Conservation (phyloP, 768 basidiomycete genomes). For the Candolleomyces eurysporus region DNA sequence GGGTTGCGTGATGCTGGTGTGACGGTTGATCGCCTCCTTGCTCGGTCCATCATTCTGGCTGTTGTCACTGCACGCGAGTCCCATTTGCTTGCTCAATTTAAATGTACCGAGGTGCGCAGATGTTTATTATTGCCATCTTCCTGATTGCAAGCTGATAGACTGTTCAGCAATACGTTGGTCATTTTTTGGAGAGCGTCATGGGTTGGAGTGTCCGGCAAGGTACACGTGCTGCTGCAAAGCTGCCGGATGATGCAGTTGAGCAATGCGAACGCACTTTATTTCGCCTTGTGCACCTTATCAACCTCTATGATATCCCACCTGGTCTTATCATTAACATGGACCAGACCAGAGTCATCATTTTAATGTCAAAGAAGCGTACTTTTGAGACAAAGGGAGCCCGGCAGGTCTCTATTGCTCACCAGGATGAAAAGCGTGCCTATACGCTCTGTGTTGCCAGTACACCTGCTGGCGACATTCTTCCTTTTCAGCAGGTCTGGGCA, state of each 20-base stretch:
- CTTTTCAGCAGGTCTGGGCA: constrained; percentile 29
- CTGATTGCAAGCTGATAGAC: background rate
- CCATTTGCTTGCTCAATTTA: constrained; percentile 10
- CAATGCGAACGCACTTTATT: constrained; percentile 15
- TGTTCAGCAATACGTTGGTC: constrained; percentile 8
- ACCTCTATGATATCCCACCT: constrained; percentile 18
- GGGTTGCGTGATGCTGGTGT: constrained; percentile 13
- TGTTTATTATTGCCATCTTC: background rate
- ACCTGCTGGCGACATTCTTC: constrained; percentile 23
- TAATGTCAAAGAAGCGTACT: constrained; percentile 13
- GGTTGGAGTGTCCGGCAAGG: constrained; percentile 15
- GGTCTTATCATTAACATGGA: constrained; percentile 20
- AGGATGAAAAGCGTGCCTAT: constrained; percentile 29
- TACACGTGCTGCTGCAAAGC: constrained; percentile 13
- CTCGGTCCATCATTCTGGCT: constrained; percentile 16
- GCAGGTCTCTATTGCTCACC: constrained; percentile 22
- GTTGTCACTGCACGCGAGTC: constrained; percentile 10
- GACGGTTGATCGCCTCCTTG: constrained; percentile 8
- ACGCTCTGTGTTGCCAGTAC: constrained; percentile 25
- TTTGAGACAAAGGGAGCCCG: constrained; percentile 15
- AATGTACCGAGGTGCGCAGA: constrained; percentile 10
- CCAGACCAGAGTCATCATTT: constrained; percentile 18
- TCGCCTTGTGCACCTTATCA: constrained; percentile 14
- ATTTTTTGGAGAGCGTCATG: constrained; percentile 18
- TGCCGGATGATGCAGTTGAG: constrained; percentile 12